A percentile compares a stretch with the other conserved stretches of the same genome.
These are phyloP conservation scores for Macrolepiota fuliginosa DNA, from an alignment of 768 basidiomycete genomes.

Conservation along the genomic window DNA sequence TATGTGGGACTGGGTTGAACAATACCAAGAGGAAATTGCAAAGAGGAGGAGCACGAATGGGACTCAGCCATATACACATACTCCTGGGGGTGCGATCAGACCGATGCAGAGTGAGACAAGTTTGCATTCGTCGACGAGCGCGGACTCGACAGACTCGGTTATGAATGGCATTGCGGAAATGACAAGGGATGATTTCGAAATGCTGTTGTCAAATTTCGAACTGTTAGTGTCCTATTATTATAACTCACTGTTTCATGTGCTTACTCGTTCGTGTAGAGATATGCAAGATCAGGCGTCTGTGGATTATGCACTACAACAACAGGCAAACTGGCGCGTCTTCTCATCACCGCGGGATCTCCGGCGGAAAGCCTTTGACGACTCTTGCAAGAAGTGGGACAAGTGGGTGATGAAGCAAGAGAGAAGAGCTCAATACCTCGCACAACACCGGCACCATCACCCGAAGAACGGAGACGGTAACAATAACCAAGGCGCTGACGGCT, in stretches of 20 bases:
- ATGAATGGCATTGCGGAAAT: constrained; percentile 43
- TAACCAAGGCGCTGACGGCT: not conserved
- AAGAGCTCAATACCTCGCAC: constrained; percentile 6
- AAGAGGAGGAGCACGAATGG: constrained; percentile 11
- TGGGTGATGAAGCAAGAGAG: constrained; percentile 38
- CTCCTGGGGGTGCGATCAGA: not conserved
- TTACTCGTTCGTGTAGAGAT: constrained; percentile 39
- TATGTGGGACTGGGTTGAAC: constrained; percentile 77
- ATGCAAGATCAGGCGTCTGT: constrained; percentile 61
- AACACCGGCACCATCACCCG: not conserved
- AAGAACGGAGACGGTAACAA: not conserved
- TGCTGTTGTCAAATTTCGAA: constrained; percentile 53
- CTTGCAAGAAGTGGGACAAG: constrained; percentile 56
- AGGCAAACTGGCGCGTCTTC: constrained; percentile 47
- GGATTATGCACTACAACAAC: constrained; percentile 40
- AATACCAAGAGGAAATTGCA: constrained; percentile 36
- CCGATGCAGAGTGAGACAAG: constrained; percentile 11
- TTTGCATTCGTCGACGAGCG: constrained; percentile 15
- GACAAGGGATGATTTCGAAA: constrained; percentile 62
- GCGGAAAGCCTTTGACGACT: constrained; percentile 53
- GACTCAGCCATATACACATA: not conserved
- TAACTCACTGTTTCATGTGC: not conserved
- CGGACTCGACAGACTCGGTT: constrained; percentile 22
- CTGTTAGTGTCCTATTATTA: constrained; percentile 47
- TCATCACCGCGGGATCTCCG: constrained; percentile 41